A percentile compares a stretch with the other conserved stretches of the same genome.
Conservation (phyloP, 2,329 filamentous ascomycete genomes). For the Penicillium sp. region DNA sequence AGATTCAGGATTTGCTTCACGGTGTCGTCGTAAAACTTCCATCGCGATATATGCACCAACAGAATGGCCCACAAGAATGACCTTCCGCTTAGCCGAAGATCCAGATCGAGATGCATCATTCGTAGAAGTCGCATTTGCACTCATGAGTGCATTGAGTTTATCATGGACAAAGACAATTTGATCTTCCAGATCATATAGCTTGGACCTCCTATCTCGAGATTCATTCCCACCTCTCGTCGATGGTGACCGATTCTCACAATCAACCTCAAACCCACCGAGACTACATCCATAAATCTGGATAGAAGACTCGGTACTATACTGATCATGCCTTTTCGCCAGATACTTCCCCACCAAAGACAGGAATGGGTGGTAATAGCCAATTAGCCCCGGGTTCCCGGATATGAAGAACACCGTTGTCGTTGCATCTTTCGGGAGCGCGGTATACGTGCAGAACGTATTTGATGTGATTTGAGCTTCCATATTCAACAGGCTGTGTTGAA, state of each 20-base stretch:
- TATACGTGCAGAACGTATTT: conserved; percentile 40
- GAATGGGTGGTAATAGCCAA: conserved; percentile 56
- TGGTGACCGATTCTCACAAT: neutral
- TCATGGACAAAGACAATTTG: conserved; percentile 58
- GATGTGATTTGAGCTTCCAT: conserved; percentile 38
- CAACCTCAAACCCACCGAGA: conserved; percentile 44
- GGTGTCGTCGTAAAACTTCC: conserved; percentile 68
- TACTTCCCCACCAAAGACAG: conserved; percentile 45
- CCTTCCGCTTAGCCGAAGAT: conserved; percentile 35
- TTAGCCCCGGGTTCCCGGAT: conserved; percentile 58
- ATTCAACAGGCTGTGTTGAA: neutral
- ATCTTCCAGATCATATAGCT: conserved; percentile 51
- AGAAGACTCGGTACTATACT: neutral
- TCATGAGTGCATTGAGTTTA: conserved; percentile 50
- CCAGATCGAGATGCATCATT: neutral
- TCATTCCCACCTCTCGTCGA: neutral
- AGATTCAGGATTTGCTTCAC: conserved; percentile 34
- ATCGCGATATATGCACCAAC: conserved; percentile 75
- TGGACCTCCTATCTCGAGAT: neutral
- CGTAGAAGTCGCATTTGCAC: neutral
- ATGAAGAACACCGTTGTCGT: conserved; percentile 52
- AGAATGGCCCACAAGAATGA: conserved; percentile 75
- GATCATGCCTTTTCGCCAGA: conserved; percentile 17
- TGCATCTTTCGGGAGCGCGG: conserved; percentile 23
- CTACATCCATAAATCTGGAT: conserved; percentile 45